Evolutionary conservation across 2,329 filamentous ascomycete genomes (phyloP).

Genomic region (Colletotrichum tamarilloi): DNA sequence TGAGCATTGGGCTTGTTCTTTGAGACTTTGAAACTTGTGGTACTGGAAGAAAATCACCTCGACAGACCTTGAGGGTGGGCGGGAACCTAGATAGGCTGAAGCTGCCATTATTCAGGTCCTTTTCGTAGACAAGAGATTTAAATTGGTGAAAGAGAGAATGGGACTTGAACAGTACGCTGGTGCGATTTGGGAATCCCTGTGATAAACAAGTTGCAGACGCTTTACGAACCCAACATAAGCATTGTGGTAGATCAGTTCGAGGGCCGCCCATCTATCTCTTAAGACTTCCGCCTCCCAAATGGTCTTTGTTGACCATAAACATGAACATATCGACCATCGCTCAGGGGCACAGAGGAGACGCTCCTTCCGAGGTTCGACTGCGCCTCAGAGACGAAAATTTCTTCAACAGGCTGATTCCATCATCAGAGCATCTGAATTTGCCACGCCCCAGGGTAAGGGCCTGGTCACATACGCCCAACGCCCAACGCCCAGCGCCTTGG

Average conservation of each 20-base stretch:
- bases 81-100: too few species aligned
- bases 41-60: constrained; percentile 4
- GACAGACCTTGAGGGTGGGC: background rate
- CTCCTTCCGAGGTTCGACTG: background rate
- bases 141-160: background rate
- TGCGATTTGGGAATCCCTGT: background rate
- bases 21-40: background rate
- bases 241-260: background rate
- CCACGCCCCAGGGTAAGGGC: background rate
- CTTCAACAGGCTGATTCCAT: background rate
- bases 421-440: background rate
- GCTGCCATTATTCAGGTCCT: background rate
- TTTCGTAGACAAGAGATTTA: background rate
- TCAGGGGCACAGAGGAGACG: background rate
- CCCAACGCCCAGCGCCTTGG: background rate
- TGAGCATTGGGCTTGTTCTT: constrained; percentile 8
- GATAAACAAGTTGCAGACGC: background rate
- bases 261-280: background rate
- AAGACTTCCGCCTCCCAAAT: background rate
- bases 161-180: background rate
- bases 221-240: background rate
- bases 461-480: background rate
- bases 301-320: background rate
- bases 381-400: background rate
- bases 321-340: background rate